These are phyloP conservation scores for Xylariaceae sp. DNA, from an alignment of 2,329 filamentous ascomycete species.

Conservation along the genomic window DNA sequence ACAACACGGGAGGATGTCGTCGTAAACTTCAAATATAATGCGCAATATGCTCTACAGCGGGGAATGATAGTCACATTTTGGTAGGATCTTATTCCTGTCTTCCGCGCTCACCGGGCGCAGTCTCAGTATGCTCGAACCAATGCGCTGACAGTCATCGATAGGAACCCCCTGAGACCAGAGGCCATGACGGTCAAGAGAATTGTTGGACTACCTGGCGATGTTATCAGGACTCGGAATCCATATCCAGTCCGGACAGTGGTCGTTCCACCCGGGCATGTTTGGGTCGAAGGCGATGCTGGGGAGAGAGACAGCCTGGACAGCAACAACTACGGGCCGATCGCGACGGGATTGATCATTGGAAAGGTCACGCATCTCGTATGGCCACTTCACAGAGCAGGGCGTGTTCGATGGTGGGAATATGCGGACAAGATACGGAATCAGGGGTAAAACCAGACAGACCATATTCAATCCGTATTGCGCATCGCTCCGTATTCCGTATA, in stretches of 20 bases:
- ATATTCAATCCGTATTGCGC: background rate
- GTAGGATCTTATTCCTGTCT: conserved; percentile 36
- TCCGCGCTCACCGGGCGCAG: conserved; percentile 14
- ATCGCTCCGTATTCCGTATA: no score
- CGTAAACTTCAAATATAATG: conserved; percentile 54
- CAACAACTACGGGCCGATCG: conserved; percentile 83
- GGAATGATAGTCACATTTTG: conserved; percentile 72
- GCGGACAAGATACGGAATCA: conserved; percentile 26
- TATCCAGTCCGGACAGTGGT: conserved; percentile 52
- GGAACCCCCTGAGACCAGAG: conserved; percentile 66
- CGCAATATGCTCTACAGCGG: conserved; percentile 53
- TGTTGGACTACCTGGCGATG: conserved; percentile 73
- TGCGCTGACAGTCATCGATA: conserved; percentile 32
- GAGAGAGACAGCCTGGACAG: conserved; percentile 70
- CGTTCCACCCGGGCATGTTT: conserved; percentile 80
- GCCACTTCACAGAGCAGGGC: conserved; percentile 57
- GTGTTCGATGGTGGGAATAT: conserved; percentile 54
- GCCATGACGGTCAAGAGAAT: conserved; percentile 74
- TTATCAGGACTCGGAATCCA: conserved; percentile 59
- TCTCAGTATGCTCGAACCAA: background rate
- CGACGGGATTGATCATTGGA: conserved; percentile 68
- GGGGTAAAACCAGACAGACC: conserved; percentile 1
- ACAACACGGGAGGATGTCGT: conserved; percentile 51
- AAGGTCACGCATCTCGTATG: conserved; percentile 67
- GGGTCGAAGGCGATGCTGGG: conserved; percentile 88